These are phyloP conservation scores for Yarrowia deformans DNA, from an alignment of 805 yeast species.

Conservation along the genomic window DNA sequence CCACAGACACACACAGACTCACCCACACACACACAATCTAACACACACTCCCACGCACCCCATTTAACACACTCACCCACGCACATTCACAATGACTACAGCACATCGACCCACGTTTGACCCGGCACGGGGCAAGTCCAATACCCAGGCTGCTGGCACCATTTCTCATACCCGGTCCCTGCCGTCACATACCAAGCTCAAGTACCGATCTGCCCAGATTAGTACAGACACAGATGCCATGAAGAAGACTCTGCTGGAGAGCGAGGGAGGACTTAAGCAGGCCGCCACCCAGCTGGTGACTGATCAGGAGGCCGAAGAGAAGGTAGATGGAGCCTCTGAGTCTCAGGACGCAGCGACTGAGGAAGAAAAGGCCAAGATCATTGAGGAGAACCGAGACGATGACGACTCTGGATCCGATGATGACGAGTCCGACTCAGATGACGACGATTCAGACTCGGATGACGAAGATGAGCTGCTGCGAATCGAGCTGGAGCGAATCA, in stretches of 20 bases:
- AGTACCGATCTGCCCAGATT: slow-evolving; percentile 51
- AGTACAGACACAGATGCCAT: slow-evolving; percentile 42
- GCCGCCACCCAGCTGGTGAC: slow-evolving; percentile 23
- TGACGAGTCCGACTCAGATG: slow-evolving; percentile 28
- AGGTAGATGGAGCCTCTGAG: neutral
- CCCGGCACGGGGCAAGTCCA: slow-evolving; percentile 63
- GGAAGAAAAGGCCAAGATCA: slow-evolving; percentile 10
- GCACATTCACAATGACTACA: no score
- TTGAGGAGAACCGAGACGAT: slow-evolving; percentile 37
- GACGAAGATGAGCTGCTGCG: slow-evolving; percentile 50
- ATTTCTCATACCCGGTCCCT: slow-evolving; percentile 61
- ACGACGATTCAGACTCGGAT: slow-evolving; percentile 45
- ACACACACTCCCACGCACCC: no score
- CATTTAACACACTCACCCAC: no score
- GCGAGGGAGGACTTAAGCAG: slow-evolving; percentile 41
- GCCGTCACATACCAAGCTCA: slow-evolving; percentile 63
- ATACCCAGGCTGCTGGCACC: slow-evolving; percentile 54
- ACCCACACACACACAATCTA: no score
- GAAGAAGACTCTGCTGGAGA: slow-evolving; percentile 44
- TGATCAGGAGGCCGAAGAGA: slow-evolving; percentile 10
- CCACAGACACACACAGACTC: no score
- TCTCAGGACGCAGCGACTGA: neutral
- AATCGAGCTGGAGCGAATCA: slow-evolving; percentile 50
- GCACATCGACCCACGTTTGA: slow-evolving; percentile 76
- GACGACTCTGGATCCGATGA: slow-evolving; percentile 41